Percentiles rank a stretch among this genome's conserved stretches.
phyloP scores from a whole-genome alignment of 805 yeast genomes.

The Hanseniaspora hatyaiensis region DNA sequence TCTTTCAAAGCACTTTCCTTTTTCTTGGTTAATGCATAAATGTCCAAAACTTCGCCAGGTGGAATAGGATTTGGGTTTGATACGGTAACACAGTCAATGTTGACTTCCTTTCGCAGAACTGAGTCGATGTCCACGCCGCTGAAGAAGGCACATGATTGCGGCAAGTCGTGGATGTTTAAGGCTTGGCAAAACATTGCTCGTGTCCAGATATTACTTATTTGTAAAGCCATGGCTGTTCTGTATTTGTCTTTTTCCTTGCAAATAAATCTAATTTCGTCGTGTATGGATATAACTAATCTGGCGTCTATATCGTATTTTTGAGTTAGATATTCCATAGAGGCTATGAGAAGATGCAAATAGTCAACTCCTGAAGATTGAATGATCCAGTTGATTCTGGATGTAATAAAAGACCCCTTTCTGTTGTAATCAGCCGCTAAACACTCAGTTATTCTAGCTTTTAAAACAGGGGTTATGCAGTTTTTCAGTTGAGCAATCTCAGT shows the following conservation, averaged over 20 bases:
- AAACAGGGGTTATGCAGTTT: slow-evolving; percentile 75
- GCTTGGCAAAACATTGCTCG: slow-evolving; percentile 91
- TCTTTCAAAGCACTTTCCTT: slow-evolving; percentile 24
- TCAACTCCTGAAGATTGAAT: slow-evolving; percentile 98
- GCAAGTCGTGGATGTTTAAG: slow-evolving; percentile 75
- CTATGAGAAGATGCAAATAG: slow-evolving; percentile 70
- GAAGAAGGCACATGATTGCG: slow-evolving; percentile 91
- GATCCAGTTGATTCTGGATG: slow-evolving; percentile 93
- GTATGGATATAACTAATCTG: slow-evolving; percentile 75
- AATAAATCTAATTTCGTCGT: slow-evolving; percentile 83
- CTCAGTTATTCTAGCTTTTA: slow-evolving; percentile 86
- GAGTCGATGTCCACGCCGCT: slow-evolving; percentile 86
- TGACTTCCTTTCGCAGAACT: slow-evolving; percentile 85
- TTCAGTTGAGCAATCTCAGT: slow-evolving; percentile 78
- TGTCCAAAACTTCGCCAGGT: slow-evolving; percentile 68
- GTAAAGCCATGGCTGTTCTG: slow-evolving; percentile 69
- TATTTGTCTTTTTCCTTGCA: slow-evolving; percentile 64
- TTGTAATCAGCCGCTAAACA: slow-evolving; percentile 60
- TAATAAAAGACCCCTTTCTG: slow-evolving; percentile 49
- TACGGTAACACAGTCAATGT: slow-evolving; percentile 81
- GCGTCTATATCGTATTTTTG: slow-evolving; percentile 57
- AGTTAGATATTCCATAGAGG: slow-evolving; percentile 76
- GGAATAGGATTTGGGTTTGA: slow-evolving; percentile 61
- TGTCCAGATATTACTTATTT: slow-evolving; percentile 88
- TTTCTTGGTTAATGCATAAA: slow-evolving; percentile 39